Percentiles rank a stretch among this genome's conserved stretches.
phyloP scores from a whole-genome alignment of 768 basidiomycete species.

The Tricholoma sp. region DNA sequence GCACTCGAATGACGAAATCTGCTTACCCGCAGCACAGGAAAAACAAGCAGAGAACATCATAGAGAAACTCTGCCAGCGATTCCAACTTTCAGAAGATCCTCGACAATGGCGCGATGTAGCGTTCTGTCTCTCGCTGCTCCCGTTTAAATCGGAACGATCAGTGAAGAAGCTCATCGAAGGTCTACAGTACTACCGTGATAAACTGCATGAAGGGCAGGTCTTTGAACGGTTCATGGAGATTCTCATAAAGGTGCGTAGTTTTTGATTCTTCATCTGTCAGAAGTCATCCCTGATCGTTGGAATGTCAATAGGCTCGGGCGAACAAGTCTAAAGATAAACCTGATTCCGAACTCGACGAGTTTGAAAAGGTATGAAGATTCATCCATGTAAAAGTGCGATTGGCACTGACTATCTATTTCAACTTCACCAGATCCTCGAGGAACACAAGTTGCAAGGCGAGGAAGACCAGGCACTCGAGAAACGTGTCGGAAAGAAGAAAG shows the following conservation, averaged over 20 bases:
- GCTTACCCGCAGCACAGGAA: slow-evolving; percentile 49
- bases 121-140: slow-evolving; percentile 88
- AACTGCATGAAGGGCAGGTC: slow-evolving; percentile 83
- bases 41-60: slow-evolving; percentile 98
- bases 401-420: too few relatives aligned
- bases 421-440: slow-evolving; percentile 66
- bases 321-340: slow-evolving; percentile 93
- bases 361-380: slow-evolving; percentile 60
- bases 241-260: slow-evolving; percentile 63
- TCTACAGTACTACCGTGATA: slow-evolving; percentile 91
- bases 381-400: too few relatives aligned
- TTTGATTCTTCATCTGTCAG: background rate
- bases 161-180: slow-evolving; percentile 96
- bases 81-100: slow-evolving; percentile 81
- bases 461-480: slow-evolving; percentile 91
- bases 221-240: slow-evolving; percentile 85
- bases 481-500: slow-evolving; percentile 79
- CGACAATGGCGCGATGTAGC: slow-evolving; percentile 98
- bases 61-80: slow-evolving; percentile 95
- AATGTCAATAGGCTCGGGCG: slow-evolving; percentile 70
- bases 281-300: background rate
- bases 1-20: too few relatives aligned
- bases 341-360: slow-evolving; percentile 91
- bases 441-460: slow-evolving; percentile 77
- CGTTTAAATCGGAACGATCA: slow-evolving; percentile 95